phyloP scores from a whole-genome alignment of 177 flowering plant genomes.

The Vitis hybrid region DNA sequence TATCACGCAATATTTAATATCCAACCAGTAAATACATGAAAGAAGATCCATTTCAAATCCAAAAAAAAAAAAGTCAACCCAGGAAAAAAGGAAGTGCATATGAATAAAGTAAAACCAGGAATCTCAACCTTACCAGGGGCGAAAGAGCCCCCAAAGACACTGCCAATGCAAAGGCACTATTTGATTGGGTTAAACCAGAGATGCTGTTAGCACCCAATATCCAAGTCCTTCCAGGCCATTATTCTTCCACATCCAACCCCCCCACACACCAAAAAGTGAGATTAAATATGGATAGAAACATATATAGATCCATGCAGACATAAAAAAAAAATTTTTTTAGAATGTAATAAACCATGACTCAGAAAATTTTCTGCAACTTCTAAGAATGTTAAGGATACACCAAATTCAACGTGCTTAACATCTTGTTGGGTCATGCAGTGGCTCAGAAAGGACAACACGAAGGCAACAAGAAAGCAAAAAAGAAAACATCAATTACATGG shows the following conservation, averaged over 20 bases:
- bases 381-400: neutral
- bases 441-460: neutral
- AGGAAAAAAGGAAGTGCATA: neutral
- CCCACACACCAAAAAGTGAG: neutral
- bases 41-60: neutral
- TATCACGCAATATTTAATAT: neutral
- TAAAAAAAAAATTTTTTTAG: neutral
- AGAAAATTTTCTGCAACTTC: neutral
- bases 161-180: slow-evolving; percentile 33
- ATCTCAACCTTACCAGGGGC: slow-evolving; percentile 46
- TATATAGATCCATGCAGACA: neutral
- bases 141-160: slow-evolving; percentile 49
- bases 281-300: neutral
- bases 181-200: slow-evolving; percentile 28
- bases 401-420: neutral
- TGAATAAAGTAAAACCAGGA: neutral
- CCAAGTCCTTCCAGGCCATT: slow-evolving; percentile 35
- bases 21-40: neutral
- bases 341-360: neutral
- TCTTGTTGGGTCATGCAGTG: neutral
- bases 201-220: slow-evolving; percentile 24
- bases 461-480: neutral
- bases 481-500: too few species aligned
- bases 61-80: neutral
- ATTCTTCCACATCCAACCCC: slow-evolving; percentile 31